These are phyloP conservation scores for Fennellomyces sp. DNA, from an alignment of 371 early-diverging fungal species.

Conservation along the genomic window DNA sequence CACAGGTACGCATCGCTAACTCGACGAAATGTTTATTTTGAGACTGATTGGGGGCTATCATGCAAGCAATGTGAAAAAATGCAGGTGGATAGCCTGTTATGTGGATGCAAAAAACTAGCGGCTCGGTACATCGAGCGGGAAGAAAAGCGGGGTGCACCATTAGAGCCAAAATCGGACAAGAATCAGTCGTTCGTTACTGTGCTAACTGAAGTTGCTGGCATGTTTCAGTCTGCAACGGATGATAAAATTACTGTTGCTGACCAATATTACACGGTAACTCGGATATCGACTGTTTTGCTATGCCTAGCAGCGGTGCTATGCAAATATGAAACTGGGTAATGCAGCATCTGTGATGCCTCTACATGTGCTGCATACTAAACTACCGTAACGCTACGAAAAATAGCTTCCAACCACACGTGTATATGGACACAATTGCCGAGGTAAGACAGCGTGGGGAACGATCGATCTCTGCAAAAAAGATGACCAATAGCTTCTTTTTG, in stretches of 20 bases:
- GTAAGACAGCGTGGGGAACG: background rate
- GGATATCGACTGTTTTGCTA: slow-evolving; percentile 21
- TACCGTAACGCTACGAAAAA: no score
- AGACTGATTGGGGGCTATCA: no score
- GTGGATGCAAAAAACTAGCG: background rate
- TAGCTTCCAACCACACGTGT: background rate
- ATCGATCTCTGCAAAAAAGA: no score
- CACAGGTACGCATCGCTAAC: slow-evolving; percentile 32
- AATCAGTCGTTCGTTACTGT: slow-evolving; percentile 18
- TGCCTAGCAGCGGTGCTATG: slow-evolving; percentile 9
- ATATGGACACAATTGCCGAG: background rate
- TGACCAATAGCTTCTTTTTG: background rate
- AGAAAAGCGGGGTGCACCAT: slow-evolving; percentile 22
- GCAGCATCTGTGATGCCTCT: background rate
- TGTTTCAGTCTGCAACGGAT: slow-evolving; percentile 30
- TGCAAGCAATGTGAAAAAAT: background rate
- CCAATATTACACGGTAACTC: no score
- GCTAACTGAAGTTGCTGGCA: slow-evolving; percentile 22
- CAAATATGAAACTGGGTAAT: slow-evolving; percentile 16
- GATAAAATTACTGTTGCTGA: background rate
- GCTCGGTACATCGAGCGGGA: slow-evolving; percentile 21
- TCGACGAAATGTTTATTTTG: no score
- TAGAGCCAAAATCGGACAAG: slow-evolving; percentile 10
- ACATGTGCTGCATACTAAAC: no score
- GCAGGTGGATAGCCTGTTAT: background rate